These are phyloP conservation scores for Phyllosticta ampelicida DNA, from an alignment of 2,329 filamentous ascomycete genomes.

Conservation along the genomic window DNA sequence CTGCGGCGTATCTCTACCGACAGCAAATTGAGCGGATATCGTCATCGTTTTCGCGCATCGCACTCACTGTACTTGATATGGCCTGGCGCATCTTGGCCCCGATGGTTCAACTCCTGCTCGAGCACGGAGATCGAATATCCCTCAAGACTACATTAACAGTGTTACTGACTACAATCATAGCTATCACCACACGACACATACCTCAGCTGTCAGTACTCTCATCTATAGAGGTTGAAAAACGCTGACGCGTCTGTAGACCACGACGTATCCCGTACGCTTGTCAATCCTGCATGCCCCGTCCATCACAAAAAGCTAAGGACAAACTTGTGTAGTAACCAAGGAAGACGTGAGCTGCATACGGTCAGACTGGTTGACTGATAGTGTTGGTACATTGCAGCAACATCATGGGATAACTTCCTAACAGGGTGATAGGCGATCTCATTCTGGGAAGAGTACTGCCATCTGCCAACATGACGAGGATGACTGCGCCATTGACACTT, in stretches of 20 bases:
- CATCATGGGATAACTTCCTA: conserved; percentile 4
- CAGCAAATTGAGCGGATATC: not conserved
- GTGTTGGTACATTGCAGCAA: conserved; percentile 45
- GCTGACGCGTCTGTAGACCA: conserved; percentile 40
- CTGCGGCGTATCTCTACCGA: not conserved
- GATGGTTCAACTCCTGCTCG: not conserved
- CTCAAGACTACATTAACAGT: not conserved
- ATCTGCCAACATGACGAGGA: conserved; percentile 2
- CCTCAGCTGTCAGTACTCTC: conserved; percentile 51
- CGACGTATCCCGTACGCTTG: conserved; percentile 47
- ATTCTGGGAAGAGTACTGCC: conserved; percentile 86
- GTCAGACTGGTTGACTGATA: conserved; percentile 94
- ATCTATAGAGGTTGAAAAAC: no score
- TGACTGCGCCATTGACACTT: conserved; percentile 2
- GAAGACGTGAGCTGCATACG: conserved; percentile 84
- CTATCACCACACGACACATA: conserved; percentile 56
- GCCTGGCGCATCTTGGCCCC: not conserved
- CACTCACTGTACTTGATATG: not conserved
- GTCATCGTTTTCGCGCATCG: not conserved
- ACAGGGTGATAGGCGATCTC: conserved; percentile 60
- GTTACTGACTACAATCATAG: conserved; percentile 19
- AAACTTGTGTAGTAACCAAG: conserved; percentile 59
- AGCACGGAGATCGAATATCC: not conserved
- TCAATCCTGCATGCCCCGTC: not conserved
- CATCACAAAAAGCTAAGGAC: not conserved